Conservation (phyloP, 169 alveolate genomes). For the Cryptosporidium xiaoi region DNA sequence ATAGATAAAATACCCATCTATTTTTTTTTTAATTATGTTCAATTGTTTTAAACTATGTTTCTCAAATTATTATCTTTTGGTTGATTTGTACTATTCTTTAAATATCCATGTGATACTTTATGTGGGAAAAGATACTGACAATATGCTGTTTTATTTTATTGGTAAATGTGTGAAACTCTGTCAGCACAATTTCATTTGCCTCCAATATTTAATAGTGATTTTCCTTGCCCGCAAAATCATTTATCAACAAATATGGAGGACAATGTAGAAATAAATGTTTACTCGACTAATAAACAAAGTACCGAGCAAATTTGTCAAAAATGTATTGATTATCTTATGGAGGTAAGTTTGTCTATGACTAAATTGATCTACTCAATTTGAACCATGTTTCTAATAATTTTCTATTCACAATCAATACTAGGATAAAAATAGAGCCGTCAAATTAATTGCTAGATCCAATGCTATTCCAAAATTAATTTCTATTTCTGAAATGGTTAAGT, state of each 20-base stretch:
- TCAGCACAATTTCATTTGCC: not conserved
- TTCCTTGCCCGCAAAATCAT: constrained; percentile 3
- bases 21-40: too few relatives aligned
- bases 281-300: constrained; percentile 51
- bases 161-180: not conserved
- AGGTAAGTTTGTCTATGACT: constrained; percentile 14
- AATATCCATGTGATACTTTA: too few relatives aligned
- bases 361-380: too few relatives aligned
- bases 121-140: too few relatives aligned
- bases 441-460: constrained; percentile 22
- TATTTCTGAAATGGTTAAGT: constrained; percentile 34
- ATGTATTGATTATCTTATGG: constrained; percentile 17
- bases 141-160: too few relatives aligned
- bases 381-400: not conserved
- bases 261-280: constrained; percentile 15
- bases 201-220: not conserved
- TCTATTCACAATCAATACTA: not conserved
- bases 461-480: constrained; percentile 50
- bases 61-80: too few relatives aligned
- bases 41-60: too few relatives aligned
- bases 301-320: not conserved
- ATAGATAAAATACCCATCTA: too few relatives aligned
- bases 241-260: constrained; percentile 38
- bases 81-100: too few relatives aligned
- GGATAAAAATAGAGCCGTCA: constrained; percentile 17